Base-by-base conservation (phyloP, 1,139 yeast species). In the Geotrichum histeridarum region DNA sequence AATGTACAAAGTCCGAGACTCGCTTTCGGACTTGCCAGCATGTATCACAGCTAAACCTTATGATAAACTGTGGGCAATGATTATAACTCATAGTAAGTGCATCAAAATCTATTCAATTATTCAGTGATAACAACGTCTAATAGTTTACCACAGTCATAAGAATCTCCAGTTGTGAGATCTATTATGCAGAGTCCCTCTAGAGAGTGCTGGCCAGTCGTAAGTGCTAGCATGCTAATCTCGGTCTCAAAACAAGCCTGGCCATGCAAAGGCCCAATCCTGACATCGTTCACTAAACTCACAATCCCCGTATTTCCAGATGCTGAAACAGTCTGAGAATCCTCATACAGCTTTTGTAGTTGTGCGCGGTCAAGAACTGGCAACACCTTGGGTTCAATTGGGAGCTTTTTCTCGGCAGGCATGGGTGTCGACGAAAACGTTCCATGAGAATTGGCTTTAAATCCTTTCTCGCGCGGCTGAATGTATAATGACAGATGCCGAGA, bases 91-190 rank as follows among this genome's bases (percentile, higher is more conserved):
- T 22, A 22, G 5, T 22, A 3, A 22, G 27, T 22, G 27, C 27
- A 22, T 22, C 27, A 22, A 22, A 22, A 22, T 22, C 27, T 22
- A 22, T 22, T 22, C 27, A 22, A n/a, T 53, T 48, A 57, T 46
- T 63, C 64, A 41, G 73, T 73, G 14, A 86, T 90, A 58, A 84
- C 79, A 1, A 87, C 86, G 63, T 86, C 91, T 18, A 86, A 74
- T 52, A 86, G 70, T 58, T 80, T 78, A 1, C 90, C 91, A 64
- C 87, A 84, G 59, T 83, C 91, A 60, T 83, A 75, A 1, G 83
- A 80, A 59, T 86, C 93, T 2, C 93, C 90, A 31, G 82, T 77
- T 41, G 67, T 67, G 9, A 82, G 72, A 64, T 87, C 95, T 52
- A 83, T 77, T 8, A 87, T 73, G 55, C 79, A 79, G 15, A 85